These are phyloP conservation scores for Colletotrichum sp. DNA, from an alignment of 2,329 filamentous ascomycete genomes.

Conservation along the genomic window DNA sequence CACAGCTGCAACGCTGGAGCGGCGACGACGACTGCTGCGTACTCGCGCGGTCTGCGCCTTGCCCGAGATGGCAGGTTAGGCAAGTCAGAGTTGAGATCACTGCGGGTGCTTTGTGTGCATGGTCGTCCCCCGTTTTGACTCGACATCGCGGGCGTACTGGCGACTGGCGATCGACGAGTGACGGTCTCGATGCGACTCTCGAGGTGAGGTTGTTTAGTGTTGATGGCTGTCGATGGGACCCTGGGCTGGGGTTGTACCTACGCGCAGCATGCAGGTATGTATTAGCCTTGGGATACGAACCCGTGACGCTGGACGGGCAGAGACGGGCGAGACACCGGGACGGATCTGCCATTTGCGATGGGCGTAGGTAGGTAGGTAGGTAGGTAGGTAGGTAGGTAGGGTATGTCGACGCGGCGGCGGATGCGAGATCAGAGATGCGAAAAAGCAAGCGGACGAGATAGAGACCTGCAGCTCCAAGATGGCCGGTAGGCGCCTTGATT, in stretches of 20 bases:
- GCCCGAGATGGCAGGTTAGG: neutral
- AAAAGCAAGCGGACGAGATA: neutral
- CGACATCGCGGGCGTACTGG: neutral
- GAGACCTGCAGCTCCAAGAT: neutral
- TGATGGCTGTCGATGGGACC: neutral
- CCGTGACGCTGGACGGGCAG: neutral
- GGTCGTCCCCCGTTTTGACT: neutral
- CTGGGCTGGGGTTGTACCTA: neutral
- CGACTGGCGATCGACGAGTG: slow-evolving; percentile 1
- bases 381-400: neutral
- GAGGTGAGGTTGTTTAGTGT: neutral
- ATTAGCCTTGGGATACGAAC: neutral
- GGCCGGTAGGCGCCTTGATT: neutral
- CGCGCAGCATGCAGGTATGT: neutral
- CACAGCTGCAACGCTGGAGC: slow-evolving; percentile 11
- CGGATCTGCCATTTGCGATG: neutral
- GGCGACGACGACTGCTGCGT: neutral
- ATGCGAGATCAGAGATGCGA: neutral
- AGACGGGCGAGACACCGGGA: neutral
- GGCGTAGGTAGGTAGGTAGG: neutral
- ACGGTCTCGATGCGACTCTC: neutral
- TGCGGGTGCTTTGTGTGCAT: neutral
- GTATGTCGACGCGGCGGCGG: neutral
- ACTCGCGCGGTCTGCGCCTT: slow-evolving; percentile 10
- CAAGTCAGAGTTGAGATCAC: neutral